Evolutionary conservation across 108 stramenopile species (phyloP).

Genomic region (Asterionellopsis glacialis): DNA sequence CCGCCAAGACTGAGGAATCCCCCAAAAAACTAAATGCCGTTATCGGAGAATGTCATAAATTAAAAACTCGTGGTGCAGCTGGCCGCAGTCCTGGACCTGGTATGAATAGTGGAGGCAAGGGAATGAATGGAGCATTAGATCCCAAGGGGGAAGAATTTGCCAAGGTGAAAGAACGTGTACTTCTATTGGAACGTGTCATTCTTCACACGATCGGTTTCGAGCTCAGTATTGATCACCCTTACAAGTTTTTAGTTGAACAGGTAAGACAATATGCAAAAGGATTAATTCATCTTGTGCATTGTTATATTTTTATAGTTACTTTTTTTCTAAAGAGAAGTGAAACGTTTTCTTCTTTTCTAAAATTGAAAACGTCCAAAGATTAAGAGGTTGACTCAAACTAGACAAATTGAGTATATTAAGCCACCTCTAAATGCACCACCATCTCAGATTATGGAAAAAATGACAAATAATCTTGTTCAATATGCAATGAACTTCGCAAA

Average conservation of each 20-base stretch:
- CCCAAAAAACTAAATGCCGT: constrained; percentile 76
- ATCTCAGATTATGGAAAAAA: constrained; percentile 29
- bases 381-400: constrained; percentile 39
- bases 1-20: constrained; percentile 87
- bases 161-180: constrained; percentile 75
- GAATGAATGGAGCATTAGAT: constrained; percentile 39
- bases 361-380: constrained; percentile 31
- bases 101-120: constrained; percentile 8
- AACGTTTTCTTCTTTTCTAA: too few relatives aligned
- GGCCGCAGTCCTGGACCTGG: constrained; percentile 28
- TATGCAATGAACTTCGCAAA: constrained; percentile 86
- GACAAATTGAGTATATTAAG: constrained; percentile 45
- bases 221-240: constrained; percentile 77
- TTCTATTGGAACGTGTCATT: constrained; percentile 82
- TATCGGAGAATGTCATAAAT: constrained; percentile 60
- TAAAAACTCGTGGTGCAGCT: constrained; percentile 49
- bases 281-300: too few relatives aligned
- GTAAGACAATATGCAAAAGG: too few relatives aligned
- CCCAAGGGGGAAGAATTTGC: constrained; percentile 68
- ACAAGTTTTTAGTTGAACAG: constrained; percentile 72
- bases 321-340: too few relatives aligned
- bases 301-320: too few relatives aligned
- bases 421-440: constrained; percentile 5
- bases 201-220: constrained; percentile 89
- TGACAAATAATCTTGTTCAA: constrained; percentile 69